Base-by-base conservation (phyloP, 805 yeast species). In the Candida suzukii region DNA sequence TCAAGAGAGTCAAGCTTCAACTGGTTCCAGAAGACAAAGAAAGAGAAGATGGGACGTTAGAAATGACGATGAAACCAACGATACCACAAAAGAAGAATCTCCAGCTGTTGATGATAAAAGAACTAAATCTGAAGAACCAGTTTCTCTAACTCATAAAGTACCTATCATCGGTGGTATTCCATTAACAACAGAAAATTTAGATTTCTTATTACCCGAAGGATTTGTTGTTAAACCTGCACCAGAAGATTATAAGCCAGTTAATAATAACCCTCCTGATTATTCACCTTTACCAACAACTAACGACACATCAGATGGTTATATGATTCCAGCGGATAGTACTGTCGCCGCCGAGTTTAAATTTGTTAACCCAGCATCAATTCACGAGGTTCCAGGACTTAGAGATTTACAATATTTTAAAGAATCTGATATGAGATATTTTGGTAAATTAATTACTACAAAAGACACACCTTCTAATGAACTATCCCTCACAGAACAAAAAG, bases 401-500 rank as follows among this genome's bases (percentile, higher is more conserved):
- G 88, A 83, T 25, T 56, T 88, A 13, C 80, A 77, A 52, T 80
- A 67, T 53, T 80, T 86, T 60, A 84, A 78, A 50, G 80, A 78
- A 28, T 76, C 78, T 31, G 97, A 90, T 56, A 66, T 74, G 56
- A 75, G 76, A 54, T 74, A 81, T 52, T 88, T 90, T 58, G 81
- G 83, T 0, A 74, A 75, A 45, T 68, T 85, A 10, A 55, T 80
- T 3, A 47, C 54, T 9, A 51, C 61, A 1, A 60, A 58, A 20
- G 54, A 63, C 25, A 45, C 48, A 1, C 50, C 55, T 4, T 60
- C 63, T 21, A 54, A 60, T 1, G 60, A 60, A 2, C 46, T 77
- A 20, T 57, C 78, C 0, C 43, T 62, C 1, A 79, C 73, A 3
- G 91, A 83, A 45, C 60, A 66, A 35, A 72, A 72, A 38, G 88